phyloP scores from a whole-genome alignment of 305 asterid species.

The Solanum hybrid region DNA sequence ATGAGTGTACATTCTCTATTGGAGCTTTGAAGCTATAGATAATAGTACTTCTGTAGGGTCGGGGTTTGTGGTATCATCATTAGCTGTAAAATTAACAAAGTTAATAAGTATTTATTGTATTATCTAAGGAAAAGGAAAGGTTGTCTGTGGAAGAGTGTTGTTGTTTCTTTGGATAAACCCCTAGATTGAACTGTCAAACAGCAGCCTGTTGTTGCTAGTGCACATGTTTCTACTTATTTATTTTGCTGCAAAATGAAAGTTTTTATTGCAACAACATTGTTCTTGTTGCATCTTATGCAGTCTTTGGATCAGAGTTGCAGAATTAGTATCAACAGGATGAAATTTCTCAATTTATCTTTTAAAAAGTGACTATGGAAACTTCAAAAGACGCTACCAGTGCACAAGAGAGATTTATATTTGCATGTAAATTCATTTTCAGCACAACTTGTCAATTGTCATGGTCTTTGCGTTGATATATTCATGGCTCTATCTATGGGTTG shows the following conservation, averaged over 20 bases:
- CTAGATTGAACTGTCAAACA: background rate
- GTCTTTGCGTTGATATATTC: background rate
- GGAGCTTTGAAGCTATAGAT: background rate
- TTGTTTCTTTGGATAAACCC: background rate
- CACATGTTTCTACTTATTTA: background rate
- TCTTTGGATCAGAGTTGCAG: background rate
- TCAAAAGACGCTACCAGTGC: background rate
- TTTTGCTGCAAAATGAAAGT: background rate
- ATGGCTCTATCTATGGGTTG: background rate
- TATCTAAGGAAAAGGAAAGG: background rate
- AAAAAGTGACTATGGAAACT: background rate
- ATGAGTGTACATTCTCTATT: background rate
- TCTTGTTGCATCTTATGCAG: background rate
- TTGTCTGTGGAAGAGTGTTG: background rate
- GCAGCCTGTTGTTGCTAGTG: background rate
- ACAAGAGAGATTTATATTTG: background rate
- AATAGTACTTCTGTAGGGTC: background rate
- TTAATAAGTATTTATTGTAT: background rate
- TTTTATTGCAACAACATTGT: background rate
- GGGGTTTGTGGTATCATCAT: background rate
- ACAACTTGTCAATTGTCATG: background rate
- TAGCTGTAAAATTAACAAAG: background rate
- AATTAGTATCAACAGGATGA: background rate
- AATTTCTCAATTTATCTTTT: background rate
- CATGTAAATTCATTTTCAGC: background rate